Evolutionary conservation across 768 basidiomycete species (phyloP), one percentile per base, ranked within the genome.

Genomic region (Tylopilus sp.): DNA sequence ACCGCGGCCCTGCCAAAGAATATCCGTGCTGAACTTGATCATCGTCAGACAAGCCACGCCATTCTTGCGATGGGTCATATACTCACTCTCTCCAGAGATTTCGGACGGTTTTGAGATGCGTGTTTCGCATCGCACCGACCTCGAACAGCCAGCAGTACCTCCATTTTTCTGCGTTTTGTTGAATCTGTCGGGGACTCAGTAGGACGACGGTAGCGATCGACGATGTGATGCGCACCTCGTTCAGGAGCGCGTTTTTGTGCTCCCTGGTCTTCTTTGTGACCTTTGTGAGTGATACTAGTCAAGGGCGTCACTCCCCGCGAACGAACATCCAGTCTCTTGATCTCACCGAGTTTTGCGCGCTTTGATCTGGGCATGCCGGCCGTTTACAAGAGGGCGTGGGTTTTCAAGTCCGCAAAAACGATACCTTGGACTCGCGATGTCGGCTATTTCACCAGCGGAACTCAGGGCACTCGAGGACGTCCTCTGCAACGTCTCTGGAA

Each of bases 101-200:
- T 59, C 97, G 81, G 43, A 98, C 91, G 47, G 92, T 93, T 78
- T 98, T 95, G 34, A 99, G 74, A 71, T 92, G 88, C 25, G 93
- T 76, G 74, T 96, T 98, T 55, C 97, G 80, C 93, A 98, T 96
- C 60, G 93, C 84, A 16, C 94, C 95, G 6, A 98, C 92, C 62
- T 89, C 85, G 67, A 99, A 97, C 34, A 98, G 68, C 92, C 94
- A 99, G 74, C 92, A 89, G 71, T 97, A 95, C 65, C 83, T 83
- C 86, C 91, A 98, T 75, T 92, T 89, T 60, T 95, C 92, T 21
- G 85, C 75, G 67, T 85, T 84, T 65, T 79, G 79, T 76, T 92
- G 89, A 49, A 98, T 76, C 92, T 94, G 63, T 50, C 52, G 19
- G 49, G 87, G 62, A 45, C 50, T 52, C 43, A 31, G 40, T 31